Evolutionary conservation across 805 yeast genomes (phyloP).

Genomic region (Metschnikowia cerradonensis): DNA sequence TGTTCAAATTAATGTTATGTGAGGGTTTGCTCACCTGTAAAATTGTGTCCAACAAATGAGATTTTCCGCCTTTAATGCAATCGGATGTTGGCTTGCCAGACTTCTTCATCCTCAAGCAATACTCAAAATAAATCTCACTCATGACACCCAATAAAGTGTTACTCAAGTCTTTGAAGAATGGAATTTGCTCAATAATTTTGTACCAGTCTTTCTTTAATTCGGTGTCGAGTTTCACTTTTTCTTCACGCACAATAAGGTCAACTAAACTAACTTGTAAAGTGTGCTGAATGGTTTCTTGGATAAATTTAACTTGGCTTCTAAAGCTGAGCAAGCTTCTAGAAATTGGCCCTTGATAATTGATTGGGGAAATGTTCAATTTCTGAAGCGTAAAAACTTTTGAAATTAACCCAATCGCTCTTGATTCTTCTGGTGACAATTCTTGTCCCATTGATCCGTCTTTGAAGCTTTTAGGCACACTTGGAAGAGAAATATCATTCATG

Average conservation of each 20-base stretch:
- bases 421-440: constrained; percentile 41
- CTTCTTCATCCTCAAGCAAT: constrained; percentile 27
- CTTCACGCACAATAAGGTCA: constrained; percentile 46
- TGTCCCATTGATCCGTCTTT: constrained; percentile 19
- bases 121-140: constrained; percentile 50
- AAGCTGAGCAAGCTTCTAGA: constrained; percentile 63
- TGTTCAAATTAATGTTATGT: constrained; percentile 40
- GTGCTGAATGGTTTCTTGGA: constrained; percentile 49
- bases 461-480: constrained; percentile 30
- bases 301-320: constrained; percentile 57
- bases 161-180: constrained; percentile 55
- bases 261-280: constrained; percentile 49
- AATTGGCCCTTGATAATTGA: constrained; percentile 60
- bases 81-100: constrained; percentile 24
- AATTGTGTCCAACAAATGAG: constrained; percentile 33
- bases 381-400: constrained; percentile 36
- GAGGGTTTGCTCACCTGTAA: constrained; percentile 37
- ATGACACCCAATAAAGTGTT: constrained; percentile 63
- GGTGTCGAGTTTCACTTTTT: constrained; percentile 45
- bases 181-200: constrained; percentile 49
- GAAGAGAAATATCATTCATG: constrained; percentile 32
- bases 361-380: constrained; percentile 36
- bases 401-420: constrained; percentile 27
- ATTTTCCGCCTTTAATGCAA: constrained; percentile 23
- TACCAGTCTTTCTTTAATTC: constrained; percentile 53